A percentile compares a stretch with the other conserved stretches of the same genome.
These are phyloP conservation scores for Mycena galopus DNA, from an alignment of 768 basidiomycete genomes.

Conservation along the genomic window DNA sequence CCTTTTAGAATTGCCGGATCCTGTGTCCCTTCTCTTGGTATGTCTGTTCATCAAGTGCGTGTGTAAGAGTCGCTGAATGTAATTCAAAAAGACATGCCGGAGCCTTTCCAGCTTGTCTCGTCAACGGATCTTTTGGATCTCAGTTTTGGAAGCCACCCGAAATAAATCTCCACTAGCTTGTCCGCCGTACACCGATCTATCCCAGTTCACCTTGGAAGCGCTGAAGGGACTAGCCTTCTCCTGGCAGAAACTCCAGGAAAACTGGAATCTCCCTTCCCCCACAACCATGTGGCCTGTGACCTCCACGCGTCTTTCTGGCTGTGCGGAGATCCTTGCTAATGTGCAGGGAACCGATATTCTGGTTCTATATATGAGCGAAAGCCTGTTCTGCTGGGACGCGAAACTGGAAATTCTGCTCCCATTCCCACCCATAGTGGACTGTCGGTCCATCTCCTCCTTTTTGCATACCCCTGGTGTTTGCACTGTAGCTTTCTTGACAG, in stretches of 20 bases:
- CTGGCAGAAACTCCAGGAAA: constrained; percentile 15
- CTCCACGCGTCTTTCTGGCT: not conserved
- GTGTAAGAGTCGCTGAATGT: not conserved
- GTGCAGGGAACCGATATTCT: constrained; percentile 31
- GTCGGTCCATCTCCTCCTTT: constrained; percentile 11
- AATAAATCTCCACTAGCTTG: constrained; percentile 12
- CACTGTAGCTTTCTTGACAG: constrained; percentile 4
- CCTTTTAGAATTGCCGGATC: constrained; percentile 15
- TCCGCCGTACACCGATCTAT: constrained; percentile 17
- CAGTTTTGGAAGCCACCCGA: constrained; percentile 16
- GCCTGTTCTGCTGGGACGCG: constrained; percentile 23
- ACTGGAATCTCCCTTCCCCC: constrained; percentile 20
- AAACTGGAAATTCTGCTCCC: constrained; percentile 1
- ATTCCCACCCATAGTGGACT: constrained; percentile 1
- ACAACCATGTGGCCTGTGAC: constrained; percentile 1
- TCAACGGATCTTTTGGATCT: constrained; percentile 28
- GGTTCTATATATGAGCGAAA: constrained; percentile 2
- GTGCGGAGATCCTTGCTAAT: constrained; percentile 6
- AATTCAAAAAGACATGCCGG: constrained; percentile 20
- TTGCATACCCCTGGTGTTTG: constrained; percentile 4
- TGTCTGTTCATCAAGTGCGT: not conserved
- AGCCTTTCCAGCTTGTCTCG: constrained; percentile 2
- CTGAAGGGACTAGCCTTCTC: constrained; percentile 19
- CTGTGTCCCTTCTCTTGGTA: constrained; percentile 20
- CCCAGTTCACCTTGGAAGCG: constrained; percentile 12